Base-by-base conservation (phyloP, 257 asterid species). In the Linaria vulgaris region DNA sequence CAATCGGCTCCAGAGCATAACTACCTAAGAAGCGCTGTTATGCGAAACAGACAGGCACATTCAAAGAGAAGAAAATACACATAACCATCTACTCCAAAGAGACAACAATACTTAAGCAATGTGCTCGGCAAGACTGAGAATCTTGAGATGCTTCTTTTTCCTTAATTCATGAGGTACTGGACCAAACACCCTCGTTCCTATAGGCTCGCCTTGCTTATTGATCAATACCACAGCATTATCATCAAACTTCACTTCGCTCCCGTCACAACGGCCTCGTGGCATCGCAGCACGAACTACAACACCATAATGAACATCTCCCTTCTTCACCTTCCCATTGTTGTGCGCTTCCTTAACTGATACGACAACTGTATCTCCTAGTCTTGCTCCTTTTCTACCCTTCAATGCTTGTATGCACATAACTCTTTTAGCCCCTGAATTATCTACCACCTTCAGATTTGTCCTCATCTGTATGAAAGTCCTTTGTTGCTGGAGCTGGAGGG, bases 281-380 rank as follows among this genome's bases (percentile, higher is more conserved):
- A 94, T 90, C 4, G 99, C 97, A 60, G 95, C 97, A 61, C 95
- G 94, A 22, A 94, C 95, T 2, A 90, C 99, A 37, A 94, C 95
- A 13, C 94, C 97, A 43, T 86, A 78, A 60, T 64, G 77, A 12
- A 90, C 95, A 6, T 87, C 91, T 14, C 99, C 99, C 71, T 87
- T 94, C 79, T 90, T 87, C 74, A 89, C 97, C 74, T 94, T 85
- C 47, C 99, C 99, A 9, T 91, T 96, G 51, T 81, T 81, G 6
- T 83, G 91, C 1, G 99, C 97, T 74, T 89, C 96, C 77, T 85
- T 94, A 12, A 90, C 97, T 0, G 99, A 94, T 21, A 91, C 95
- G 13, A 90, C 88, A 24, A 94, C 91, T 5, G 61, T 82, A 75
- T 94, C 97, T 24, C 99, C 97, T 73, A 94, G 20, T 54, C 97